Evolutionary conservation across 257 asterid species (phyloP).

Genomic region (Lithospermum erythrorhizon): DNA sequence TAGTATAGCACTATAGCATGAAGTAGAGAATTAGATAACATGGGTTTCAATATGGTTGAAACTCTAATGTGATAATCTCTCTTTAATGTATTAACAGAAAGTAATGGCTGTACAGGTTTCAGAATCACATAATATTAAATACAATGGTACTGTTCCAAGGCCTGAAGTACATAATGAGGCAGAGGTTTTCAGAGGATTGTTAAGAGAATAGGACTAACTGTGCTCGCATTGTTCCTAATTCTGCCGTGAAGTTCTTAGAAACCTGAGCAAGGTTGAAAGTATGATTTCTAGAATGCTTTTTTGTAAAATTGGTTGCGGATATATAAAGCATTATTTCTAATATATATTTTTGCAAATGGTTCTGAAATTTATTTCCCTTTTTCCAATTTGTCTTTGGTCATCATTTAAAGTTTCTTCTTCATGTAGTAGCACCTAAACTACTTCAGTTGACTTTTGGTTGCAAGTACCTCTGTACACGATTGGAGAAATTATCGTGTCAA

Average conservation of each 20-base stretch:
- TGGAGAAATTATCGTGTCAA: too few relatives aligned
- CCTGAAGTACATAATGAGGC: conserved; percentile 69
- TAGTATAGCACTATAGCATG: too few relatives aligned
- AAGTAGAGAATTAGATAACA: too few relatives aligned
- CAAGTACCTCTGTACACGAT: too few relatives aligned
- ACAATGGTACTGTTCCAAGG: conserved; percentile 83
- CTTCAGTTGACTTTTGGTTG: too few relatives aligned
- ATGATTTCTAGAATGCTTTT: conserved; percentile 12
- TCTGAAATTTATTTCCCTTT: too few relatives aligned
- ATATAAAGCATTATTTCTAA: too few relatives aligned
- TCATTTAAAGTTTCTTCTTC: neutral
- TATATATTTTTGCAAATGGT: neutral
- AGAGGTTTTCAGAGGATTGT: conserved; percentile 73
- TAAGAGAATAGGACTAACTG: conserved; percentile 87
- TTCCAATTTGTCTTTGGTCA: too few relatives aligned
- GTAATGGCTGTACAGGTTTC: conserved; percentile 54
- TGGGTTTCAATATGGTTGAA: neutral
- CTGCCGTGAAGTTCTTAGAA: conserved; percentile 99
- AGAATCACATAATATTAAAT: conserved; percentile 76
- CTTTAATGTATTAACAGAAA: too few relatives aligned
- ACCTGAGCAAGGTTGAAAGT: conserved; percentile 99
- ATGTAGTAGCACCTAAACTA: too few relatives aligned
- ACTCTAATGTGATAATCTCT: neutral
- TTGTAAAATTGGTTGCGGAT: neutral
- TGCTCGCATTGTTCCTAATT: conserved; percentile 89